phyloP scores from a whole-genome alignment of 1,139 yeast species.

The Magnusiomyces tetraspermus region DNA sequence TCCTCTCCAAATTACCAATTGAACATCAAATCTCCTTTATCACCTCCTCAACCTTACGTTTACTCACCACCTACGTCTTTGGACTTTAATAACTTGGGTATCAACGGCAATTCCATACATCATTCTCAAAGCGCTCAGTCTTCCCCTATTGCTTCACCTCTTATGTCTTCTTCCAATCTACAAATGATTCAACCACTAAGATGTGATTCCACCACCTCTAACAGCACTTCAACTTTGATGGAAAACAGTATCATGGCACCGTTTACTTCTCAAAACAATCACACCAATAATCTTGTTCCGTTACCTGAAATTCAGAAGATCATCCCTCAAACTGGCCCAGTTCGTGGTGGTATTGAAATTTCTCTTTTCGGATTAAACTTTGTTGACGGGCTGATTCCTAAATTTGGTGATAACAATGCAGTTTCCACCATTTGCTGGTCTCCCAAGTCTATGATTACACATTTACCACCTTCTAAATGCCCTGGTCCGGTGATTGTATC shows the following conservation, averaged over 20 bases:
- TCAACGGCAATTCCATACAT: neutral
- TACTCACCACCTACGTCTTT: constrained; percentile 1
- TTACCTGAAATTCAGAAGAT: constrained; percentile 64
- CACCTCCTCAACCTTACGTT: neutral
- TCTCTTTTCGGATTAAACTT: constrained; percentile 78
- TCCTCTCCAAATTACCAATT: constrained; percentile 8
- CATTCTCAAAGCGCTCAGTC: neutral
- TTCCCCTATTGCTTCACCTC: neutral
- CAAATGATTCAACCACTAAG: neutral
- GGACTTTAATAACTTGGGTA: neutral
- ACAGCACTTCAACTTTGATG: neutral
- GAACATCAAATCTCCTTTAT: constrained; percentile 2
- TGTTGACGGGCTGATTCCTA: constrained; percentile 66
- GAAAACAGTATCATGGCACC: constrained; percentile 1
- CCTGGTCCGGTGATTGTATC: constrained; percentile 86
- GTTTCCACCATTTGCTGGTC: constrained; percentile 91
- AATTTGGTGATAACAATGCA: constrained; percentile 75
- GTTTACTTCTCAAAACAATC: neutral
- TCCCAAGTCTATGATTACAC: constrained; percentile 77
- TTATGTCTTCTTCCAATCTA: neutral
- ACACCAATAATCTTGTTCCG: neutral
- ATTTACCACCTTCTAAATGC: constrained; percentile 73
- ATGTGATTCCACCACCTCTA: neutral
- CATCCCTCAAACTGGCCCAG: constrained; percentile 88
- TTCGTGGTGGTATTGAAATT: constrained; percentile 87